A percentile compares a stretch with the other conserved stretches of the same genome.
Conservation (phyloP, 129 eudicot species). For the Flaveria ramosissima region DNA sequence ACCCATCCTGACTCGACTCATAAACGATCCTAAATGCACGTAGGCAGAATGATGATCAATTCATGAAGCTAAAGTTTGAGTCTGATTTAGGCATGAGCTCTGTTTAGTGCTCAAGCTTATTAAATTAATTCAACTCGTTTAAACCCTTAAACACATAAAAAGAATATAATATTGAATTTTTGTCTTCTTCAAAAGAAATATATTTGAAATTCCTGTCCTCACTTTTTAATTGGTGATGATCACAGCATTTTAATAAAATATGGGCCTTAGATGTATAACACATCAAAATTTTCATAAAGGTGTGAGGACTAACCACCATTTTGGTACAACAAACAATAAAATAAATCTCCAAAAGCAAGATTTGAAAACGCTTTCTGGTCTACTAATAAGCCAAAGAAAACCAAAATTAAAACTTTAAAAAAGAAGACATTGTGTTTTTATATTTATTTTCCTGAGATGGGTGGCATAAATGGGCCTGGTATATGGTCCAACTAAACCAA, state of each 20-base stretch:
- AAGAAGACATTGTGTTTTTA: background rate
- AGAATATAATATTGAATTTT: background rate
- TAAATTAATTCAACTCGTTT: background rate
- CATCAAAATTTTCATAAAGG: slow-evolving; percentile 4
- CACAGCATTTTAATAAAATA: background rate
- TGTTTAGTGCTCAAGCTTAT: background rate
- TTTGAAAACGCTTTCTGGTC: slow-evolving; percentile 13
- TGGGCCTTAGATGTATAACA: background rate
- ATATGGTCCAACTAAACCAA: slow-evolving; percentile 24
- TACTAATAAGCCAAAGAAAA: slow-evolving; percentile 11
- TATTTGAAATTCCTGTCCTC: slow-evolving; percentile 9
- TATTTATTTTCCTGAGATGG: background rate
- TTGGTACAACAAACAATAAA: background rate
- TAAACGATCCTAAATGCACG: no score
- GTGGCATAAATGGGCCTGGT: slow-evolving; percentile 12
- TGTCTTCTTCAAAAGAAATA: background rate
- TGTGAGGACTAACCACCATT: slow-evolving; percentile 11
- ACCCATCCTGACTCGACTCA: no score
- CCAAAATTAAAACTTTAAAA: background rate
- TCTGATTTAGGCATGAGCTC: background rate
- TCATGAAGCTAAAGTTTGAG: background rate
- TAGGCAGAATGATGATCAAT: no score
- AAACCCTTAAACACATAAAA: background rate
- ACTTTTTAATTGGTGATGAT: background rate
- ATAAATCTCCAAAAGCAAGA: slow-evolving; percentile 21